Conservation (phyloP, 257 asterid species). For the Lithospermum erythrorhizon region DNA sequence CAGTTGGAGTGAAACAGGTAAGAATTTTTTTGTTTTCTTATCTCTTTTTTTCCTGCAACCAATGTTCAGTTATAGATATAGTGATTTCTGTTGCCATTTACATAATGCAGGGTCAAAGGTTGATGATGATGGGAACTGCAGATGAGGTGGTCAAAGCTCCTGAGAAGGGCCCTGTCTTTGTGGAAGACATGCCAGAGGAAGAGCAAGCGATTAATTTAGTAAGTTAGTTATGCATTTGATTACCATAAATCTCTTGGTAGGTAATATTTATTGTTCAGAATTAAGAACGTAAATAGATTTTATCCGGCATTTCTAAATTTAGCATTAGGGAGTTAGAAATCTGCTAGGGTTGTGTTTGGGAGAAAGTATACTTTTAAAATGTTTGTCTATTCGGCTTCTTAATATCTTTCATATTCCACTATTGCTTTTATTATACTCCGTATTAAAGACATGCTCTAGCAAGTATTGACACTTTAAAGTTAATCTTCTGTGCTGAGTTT, state of each 20-base stretch:
- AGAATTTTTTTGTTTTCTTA: conserved; percentile 1
- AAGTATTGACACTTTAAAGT: no score
- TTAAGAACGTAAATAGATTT: neutral
- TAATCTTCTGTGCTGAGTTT: no score
- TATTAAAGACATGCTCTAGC: no score
- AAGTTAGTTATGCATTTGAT: conserved; percentile 19
- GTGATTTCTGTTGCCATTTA: conserved; percentile 1
- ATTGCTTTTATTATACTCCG: no score
- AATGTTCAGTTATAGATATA: conserved; percentile 1
- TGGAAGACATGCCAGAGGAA: conserved; percentile 97
- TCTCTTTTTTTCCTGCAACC: conserved; percentile 2
- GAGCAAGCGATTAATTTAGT: conserved; percentile 66
- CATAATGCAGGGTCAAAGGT: conserved; percentile 76
- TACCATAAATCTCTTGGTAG: neutral
- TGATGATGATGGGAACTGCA: conserved; percentile 99
- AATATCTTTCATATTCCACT: no score
- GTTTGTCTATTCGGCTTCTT: no score
- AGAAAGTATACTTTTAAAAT: no score
- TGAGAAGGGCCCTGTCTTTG: conserved; percentile 83
- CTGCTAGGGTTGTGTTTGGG: no score
- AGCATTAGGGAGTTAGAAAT: no score
- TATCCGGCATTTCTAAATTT: neutral
- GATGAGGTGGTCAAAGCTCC: conserved; percentile 98
- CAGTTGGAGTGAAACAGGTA: conserved; percentile 91
- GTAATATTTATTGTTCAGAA: neutral